Conservation (phyloP, 2,329 filamentous ascomycete species). For the Aspergillus carbonarius region DNA sequence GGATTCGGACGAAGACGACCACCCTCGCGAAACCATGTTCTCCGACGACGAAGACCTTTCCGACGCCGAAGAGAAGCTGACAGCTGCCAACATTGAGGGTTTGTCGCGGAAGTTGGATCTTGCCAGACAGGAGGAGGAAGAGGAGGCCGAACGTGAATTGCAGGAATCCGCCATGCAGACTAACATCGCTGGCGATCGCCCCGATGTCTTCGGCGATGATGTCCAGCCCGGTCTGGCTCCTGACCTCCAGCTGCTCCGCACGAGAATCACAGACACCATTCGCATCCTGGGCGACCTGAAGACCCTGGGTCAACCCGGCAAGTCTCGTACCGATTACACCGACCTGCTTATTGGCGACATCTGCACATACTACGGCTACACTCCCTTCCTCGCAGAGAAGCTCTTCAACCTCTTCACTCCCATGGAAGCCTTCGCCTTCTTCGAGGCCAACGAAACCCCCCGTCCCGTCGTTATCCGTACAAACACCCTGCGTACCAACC, state of each 20-base stretch:
- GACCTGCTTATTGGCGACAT: constrained; percentile 85
- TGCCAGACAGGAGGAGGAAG: constrained; percentile 73
- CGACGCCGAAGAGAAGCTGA: constrained; percentile 85
- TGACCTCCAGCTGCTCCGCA: constrained; percentile 83
- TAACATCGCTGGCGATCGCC: constrained; percentile 79
- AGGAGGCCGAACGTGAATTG: constrained; percentile 80
- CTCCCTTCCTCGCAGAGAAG: constrained; percentile 91
- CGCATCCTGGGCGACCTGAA: constrained; percentile 87
- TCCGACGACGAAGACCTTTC: constrained; percentile 92
- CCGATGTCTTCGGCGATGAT: constrained; percentile 60
- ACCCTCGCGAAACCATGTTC: constrained; percentile 70
- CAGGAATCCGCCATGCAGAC: constrained; percentile 85
- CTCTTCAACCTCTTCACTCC: constrained; percentile 89
- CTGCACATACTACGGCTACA: constrained; percentile 96
- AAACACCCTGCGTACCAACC: constrained; percentile 81
- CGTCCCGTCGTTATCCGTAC: constrained; percentile 94
- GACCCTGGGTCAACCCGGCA: constrained; percentile 73
- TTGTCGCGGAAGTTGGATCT: constrained; percentile 81
- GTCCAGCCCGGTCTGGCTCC: constrained; percentile 68
- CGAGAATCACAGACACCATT: constrained; percentile 87
- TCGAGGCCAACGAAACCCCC: constrained; percentile 95
- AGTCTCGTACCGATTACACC: constrained; percentile 85
- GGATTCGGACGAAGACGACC: constrained; percentile 68
- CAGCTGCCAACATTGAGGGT: constrained; percentile 93
- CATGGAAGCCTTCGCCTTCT: constrained; percentile 93